Evolutionary conservation across 768 basidiomycete species (phyloP).

Genomic region (Mrakia blollopis): DNA sequence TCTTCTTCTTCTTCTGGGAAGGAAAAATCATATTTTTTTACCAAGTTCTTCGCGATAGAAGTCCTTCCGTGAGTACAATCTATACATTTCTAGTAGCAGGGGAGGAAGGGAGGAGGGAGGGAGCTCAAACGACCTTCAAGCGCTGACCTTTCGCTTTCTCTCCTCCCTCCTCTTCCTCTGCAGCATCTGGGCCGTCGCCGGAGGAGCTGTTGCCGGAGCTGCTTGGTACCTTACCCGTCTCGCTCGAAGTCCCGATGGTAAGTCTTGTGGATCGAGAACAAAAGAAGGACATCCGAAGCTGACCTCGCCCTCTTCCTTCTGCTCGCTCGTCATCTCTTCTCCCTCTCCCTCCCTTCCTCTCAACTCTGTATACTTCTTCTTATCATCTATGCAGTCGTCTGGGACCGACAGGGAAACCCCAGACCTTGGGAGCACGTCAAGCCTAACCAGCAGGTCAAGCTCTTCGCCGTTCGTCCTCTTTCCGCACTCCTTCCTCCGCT

Average conservation of each 20-base stretch:
- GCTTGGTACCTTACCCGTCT: conserved; percentile 35
- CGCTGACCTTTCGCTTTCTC: background rate
- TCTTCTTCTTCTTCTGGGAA: background rate
- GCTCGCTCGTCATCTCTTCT: conserved; percentile 5
- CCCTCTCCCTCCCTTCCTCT: background rate
- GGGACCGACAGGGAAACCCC: conserved; percentile 36
- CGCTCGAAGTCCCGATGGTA: conserved; percentile 33
- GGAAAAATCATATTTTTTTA: background rate
- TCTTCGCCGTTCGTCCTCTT: conserved; percentile 31
- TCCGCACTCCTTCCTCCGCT: background rate
- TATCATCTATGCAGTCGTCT: conserved; percentile 19
- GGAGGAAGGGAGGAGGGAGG: background rate
- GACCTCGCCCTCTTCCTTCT: background rate
- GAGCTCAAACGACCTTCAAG: no score
- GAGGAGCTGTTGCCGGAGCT: conserved; percentile 31
- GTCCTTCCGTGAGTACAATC: background rate
- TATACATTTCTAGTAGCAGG: background rate
- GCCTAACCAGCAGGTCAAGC: conserved; percentile 37
- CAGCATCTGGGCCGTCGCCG: conserved; percentile 26
- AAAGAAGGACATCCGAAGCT: no score
- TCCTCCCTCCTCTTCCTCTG: background rate
- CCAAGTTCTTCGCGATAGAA: conserved; percentile 20
- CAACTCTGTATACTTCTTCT: background rate
- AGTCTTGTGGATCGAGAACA: no score
- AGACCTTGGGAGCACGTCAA: conserved; percentile 37